phyloP scores from a whole-genome alignment of 2,329 filamentous ascomycete species.

The Ophiostoma himal-ulmi region DNA sequence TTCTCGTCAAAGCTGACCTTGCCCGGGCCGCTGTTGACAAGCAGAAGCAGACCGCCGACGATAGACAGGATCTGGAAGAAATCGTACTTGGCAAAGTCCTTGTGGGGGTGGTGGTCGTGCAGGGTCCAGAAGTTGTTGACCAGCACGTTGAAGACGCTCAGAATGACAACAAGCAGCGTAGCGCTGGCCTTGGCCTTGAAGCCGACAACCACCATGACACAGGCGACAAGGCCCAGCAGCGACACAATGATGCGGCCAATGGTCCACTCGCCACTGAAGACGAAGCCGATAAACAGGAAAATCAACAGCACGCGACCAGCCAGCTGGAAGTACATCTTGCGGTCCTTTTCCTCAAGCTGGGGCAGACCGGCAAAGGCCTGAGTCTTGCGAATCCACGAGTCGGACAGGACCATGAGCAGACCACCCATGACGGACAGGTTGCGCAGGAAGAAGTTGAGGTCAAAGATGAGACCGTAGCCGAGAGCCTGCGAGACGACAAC shows the following conservation, averaged over 20 bases:
- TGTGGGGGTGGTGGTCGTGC: constrained; percentile 95
- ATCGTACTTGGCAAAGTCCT: constrained; percentile 99
- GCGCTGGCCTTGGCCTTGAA: constrained; percentile 99
- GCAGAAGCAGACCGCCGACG: constrained; percentile 87
- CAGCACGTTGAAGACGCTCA: constrained; percentile 92
- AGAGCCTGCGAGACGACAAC: constrained; percentile 92
- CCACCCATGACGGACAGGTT: constrained; percentile 97
- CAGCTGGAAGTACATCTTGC: constrained; percentile 99
- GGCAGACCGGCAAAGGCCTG: constrained; percentile 94
- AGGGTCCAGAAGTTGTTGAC: constrained; percentile 99
- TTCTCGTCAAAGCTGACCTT: constrained; percentile 99
- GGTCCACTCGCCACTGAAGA: constrained; percentile 91
- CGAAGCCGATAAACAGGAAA: constrained; percentile 94
- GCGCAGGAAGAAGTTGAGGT: constrained; percentile 99
- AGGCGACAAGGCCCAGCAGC: constrained; percentile 78
- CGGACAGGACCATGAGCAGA: constrained; percentile 93
- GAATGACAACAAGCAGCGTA: constrained; percentile 85
- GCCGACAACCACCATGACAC: constrained; percentile 96
- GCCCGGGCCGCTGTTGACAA: constrained; percentile 97
- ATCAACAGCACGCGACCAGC: constrained; percentile 92
- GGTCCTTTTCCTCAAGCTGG: constrained; percentile 94
- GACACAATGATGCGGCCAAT: constrained; percentile 82
- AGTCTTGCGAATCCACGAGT: constrained; percentile 96
- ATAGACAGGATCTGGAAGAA: constrained; percentile 99
- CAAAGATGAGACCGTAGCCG: constrained; percentile 96